phyloP scores from a whole-genome alignment of 768 basidiomycete species.

The Leccinum variicolor region DNA sequence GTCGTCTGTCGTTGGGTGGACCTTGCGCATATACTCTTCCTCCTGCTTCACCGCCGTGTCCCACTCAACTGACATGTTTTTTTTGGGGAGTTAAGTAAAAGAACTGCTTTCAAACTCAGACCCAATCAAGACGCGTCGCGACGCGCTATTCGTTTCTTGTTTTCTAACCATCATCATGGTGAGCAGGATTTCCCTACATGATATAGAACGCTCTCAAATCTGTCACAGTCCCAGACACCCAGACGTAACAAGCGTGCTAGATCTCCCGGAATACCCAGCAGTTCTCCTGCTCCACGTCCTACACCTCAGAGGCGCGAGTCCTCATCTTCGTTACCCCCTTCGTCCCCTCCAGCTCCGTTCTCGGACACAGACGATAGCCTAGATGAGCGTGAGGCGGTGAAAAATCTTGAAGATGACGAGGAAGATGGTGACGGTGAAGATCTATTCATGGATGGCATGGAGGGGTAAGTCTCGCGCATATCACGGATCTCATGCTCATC shows the following conservation, averaged over 20 bases:
- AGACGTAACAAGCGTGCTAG: slow-evolving; percentile 62
- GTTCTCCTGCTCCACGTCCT: slow-evolving; percentile 43
- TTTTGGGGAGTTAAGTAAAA: too few relatives aligned
- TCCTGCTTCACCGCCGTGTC: slow-evolving; percentile 64
- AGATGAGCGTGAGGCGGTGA: slow-evolving; percentile 65
- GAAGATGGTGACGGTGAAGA: slow-evolving; percentile 91
- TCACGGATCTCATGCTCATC: slow-evolving; percentile 7
- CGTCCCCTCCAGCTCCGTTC: slow-evolving; percentile 79
- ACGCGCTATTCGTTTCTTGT: slow-evolving; percentile 35
- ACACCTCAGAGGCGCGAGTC: slow-evolving; percentile 53
- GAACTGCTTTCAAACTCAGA: slow-evolving; percentile 42
- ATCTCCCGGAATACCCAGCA: slow-evolving; percentile 48
- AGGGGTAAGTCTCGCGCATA: slow-evolving; percentile 50
- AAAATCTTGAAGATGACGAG: slow-evolving; percentile 62
- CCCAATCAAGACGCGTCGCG: slow-evolving; percentile 38
- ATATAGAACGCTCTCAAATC: neutral
- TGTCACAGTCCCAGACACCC: slow-evolving; percentile 38
- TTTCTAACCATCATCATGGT: slow-evolving; percentile 37
- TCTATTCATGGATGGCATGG: slow-evolving; percentile 78
- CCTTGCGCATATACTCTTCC: slow-evolving; percentile 54
- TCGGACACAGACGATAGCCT: slow-evolving; percentile 83
- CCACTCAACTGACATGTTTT: slow-evolving; percentile 37
- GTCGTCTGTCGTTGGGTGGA: slow-evolving; percentile 75
- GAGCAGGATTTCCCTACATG: slow-evolving; percentile 10
- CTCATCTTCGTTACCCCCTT: slow-evolving; percentile 78